phyloP scores from a whole-genome alignment of 2,329 filamentous ascomycete species.

The Stagonosporopsis vannaccii region DNA sequence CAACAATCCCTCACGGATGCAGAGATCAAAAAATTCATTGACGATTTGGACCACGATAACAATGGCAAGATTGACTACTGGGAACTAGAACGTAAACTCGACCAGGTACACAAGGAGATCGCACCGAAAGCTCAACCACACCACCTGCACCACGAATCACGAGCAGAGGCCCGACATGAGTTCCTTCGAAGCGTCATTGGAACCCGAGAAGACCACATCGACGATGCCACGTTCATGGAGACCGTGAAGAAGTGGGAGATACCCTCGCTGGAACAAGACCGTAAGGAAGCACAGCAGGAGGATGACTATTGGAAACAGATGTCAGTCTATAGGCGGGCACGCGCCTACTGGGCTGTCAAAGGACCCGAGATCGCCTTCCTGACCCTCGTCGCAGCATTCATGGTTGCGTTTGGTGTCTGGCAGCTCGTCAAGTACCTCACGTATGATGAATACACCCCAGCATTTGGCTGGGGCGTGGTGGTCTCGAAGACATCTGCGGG shows the following conservation, averaged over 20 bases:
- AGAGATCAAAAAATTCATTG: slow-evolving; percentile 61
- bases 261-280: slow-evolving; percentile 57
- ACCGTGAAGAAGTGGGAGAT: slow-evolving; percentile 58
- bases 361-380: slow-evolving; percentile 62
- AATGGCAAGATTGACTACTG: slow-evolving; percentile 62
- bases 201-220: slow-evolving; percentile 53
- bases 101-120: slow-evolving; percentile 61
- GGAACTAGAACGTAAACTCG: slow-evolving; percentile 62
- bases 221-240: slow-evolving; percentile 56
- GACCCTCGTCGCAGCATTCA: slow-evolving; percentile 56
- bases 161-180: slow-evolving; percentile 55
- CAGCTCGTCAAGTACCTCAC: slow-evolving; percentile 63
- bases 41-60: slow-evolving; percentile 61
- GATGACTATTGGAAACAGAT: slow-evolving; percentile 57
- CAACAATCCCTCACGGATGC: slow-evolving; percentile 49
- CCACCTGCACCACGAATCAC: slow-evolving; percentile 52
- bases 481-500: slow-evolving; percentile 64
- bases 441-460: slow-evolving; percentile 54
- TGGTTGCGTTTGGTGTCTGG: slow-evolving; percentile 63
- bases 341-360: slow-evolving; percentile 64
- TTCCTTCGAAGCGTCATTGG: slow-evolving; percentile 62
- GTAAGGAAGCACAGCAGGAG: slow-evolving; percentile 57
- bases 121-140: slow-evolving; percentile 57
- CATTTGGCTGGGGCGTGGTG: slow-evolving; percentile 64
- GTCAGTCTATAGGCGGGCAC: slow-evolving; percentile 54